A percentile compares a stretch with the other conserved stretches of the same genome.
phyloP scores from a whole-genome alignment of 805 yeast genomes.

The Candida xyloterini region DNA sequence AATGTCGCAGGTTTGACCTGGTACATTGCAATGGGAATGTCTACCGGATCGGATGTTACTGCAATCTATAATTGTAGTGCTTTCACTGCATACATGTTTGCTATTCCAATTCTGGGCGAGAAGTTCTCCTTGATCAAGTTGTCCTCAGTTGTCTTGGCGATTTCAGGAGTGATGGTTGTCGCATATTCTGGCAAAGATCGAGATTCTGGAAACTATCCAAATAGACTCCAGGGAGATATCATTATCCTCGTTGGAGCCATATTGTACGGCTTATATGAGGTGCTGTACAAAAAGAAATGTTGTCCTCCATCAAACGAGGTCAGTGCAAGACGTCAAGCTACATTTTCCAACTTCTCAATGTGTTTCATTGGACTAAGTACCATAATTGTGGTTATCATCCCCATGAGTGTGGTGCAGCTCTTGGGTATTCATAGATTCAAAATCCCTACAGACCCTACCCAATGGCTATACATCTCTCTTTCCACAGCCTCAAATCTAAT shows the following conservation, averaged over 20 bases:
- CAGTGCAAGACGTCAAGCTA: slow-evolving; percentile 63
- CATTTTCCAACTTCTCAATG: slow-evolving; percentile 78
- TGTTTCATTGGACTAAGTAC: slow-evolving; percentile 63
- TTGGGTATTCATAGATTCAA: slow-evolving; percentile 57
- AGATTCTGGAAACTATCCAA: slow-evolving; percentile 42
- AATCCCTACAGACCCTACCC: slow-evolving; percentile 40
- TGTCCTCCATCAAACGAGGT: slow-evolving; percentile 72
- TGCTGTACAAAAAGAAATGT: slow-evolving; percentile 67
- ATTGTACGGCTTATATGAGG: slow-evolving; percentile 79
- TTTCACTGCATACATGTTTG: slow-evolving; percentile 81
- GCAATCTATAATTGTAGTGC: slow-evolving; percentile 91
- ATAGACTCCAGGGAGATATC: slow-evolving; percentile 64
- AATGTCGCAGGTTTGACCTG: slow-evolving; percentile 79
- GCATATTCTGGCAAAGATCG: slow-evolving; percentile 56
- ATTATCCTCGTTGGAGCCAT: slow-evolving; percentile 73
- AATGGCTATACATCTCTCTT: slow-evolving; percentile 44
- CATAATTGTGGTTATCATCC: slow-evolving; percentile 43
- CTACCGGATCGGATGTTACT: slow-evolving; percentile 82
- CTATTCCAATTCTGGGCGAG: slow-evolving; percentile 71
- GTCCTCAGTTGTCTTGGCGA: slow-evolving; percentile 65
- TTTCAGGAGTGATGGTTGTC: slow-evolving; percentile 72
- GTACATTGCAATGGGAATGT: slow-evolving; percentile 78
- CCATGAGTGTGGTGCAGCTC: slow-evolving; percentile 48
- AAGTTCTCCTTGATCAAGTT: slow-evolving; percentile 60
- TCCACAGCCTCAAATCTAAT: slow-evolving; percentile 62